Base-by-base conservation (phyloP, 345 rosid species). In the Populus alba region DNA sequence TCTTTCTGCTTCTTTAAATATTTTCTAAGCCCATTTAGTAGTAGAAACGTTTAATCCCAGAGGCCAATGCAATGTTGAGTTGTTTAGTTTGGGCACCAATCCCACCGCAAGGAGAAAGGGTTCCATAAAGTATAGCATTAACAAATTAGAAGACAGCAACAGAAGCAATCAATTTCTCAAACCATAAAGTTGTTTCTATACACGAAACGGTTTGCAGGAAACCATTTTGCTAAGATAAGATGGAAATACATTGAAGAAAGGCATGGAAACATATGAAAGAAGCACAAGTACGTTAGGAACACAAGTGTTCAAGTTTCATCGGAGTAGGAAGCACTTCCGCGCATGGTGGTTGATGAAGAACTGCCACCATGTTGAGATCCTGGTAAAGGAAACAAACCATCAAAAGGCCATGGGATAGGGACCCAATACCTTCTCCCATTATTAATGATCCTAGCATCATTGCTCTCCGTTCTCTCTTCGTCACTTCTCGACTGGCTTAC, bases 401-500 rank as follows among this genome's bases (percentile, higher is more conserved):
- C 81, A 38, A 79, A 83, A 49, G 83, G 85, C 79, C 77, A 80
- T 8, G 84, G 51, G 22, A 83, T 75, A 1, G 85, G 83, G 71
- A 79, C 69, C 84, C 75, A 70, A 33, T 51, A 20, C 76, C 87
- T 79, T 75, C 77, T 81, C 45, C 83, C 68, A 72, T 7, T 17
- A 45, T 25, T 63, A 31, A 47, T 65, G 25, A 43, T 72, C 18
- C 38, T 72, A 31, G 20, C 79, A 70, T 73, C 66, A 63, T 22
- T 66, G 45, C 43, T 66, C 12, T 66, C 76, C 25, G n/a, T 51
- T 41, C 43, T 65, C 0, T 70, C 77, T 23, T 47, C 78, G 22
- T 45, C 39, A 25, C 65, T 80, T 74, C 75, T 63, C 2, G 33
- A 5, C 45, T 59, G 17, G 47, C 80, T 80, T 57, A 66, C 63